Conservation (phyloP, 2,329 filamentous ascomycete genomes). For the Colletotrichum kahawae region DNA sequence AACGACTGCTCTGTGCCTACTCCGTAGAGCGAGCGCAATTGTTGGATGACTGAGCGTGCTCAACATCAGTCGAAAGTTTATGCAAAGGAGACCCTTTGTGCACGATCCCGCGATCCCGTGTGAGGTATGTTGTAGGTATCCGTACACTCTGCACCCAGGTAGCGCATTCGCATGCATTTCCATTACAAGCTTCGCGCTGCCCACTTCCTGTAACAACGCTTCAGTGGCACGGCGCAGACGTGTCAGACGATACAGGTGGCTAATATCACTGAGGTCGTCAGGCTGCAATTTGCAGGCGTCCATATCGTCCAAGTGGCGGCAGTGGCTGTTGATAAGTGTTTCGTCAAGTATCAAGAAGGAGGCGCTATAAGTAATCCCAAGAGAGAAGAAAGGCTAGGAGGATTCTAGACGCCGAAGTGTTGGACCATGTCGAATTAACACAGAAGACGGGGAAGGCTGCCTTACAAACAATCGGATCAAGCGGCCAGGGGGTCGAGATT, state of each 20-base stretch:
- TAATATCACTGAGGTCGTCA: background rate
- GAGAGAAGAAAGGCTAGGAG: background rate
- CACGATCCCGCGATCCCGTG: background rate
- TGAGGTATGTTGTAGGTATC: background rate
- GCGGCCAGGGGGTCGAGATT: background rate
- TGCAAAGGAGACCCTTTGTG: background rate
- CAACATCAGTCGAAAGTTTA: background rate
- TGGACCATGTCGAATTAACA: conserved; percentile 6
- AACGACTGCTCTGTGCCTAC: background rate
- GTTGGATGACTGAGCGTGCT: background rate
- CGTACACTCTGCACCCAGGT: background rate
- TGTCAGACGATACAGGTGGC: background rate
- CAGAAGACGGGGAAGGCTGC: background rate
- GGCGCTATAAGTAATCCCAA: background rate
- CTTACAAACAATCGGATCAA: background rate
- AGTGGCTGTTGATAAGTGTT: background rate
- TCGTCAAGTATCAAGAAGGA: background rate
- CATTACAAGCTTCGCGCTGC: background rate
- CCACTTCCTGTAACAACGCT: background rate
- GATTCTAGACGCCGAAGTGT: conserved; percentile 7
- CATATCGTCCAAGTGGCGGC: background rate
- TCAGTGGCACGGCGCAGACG: background rate
- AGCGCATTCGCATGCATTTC: background rate
- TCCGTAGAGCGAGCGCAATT: background rate
- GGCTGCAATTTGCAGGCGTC: background rate